Percentiles rank a stretch among this genome's conserved stretches.
These are phyloP conservation scores for Talaromyces piceae DNA, from an alignment of 2,329 filamentous ascomycete species.

Conservation along the genomic window DNA sequence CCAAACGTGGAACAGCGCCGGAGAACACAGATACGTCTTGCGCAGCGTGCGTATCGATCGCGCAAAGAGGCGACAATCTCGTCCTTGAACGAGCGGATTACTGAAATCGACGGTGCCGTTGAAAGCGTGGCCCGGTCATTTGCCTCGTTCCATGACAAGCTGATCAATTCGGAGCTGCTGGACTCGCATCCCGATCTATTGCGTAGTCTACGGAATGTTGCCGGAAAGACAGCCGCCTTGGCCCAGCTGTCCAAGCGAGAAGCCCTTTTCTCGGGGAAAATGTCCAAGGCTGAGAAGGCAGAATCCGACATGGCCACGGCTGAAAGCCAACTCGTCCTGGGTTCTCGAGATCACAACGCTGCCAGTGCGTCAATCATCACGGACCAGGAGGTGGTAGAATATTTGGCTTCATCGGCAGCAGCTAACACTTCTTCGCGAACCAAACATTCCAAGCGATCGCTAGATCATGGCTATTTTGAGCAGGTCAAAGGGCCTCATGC, in stretches of 20 bases:
- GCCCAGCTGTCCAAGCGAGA: slow-evolving; percentile 37
- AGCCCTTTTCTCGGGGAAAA: slow-evolving; percentile 31
- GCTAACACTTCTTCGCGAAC: background rate
- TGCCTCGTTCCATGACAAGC: slow-evolving; percentile 57
- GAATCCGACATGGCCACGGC: background rate
- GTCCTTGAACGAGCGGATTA: slow-evolving; percentile 62
- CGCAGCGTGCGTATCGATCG: slow-evolving; percentile 75
- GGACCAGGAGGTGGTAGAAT: background rate
- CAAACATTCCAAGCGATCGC: background rate
- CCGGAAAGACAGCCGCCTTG: slow-evolving; percentile 52
- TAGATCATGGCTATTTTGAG: background rate
- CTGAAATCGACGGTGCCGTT: slow-evolving; percentile 59
- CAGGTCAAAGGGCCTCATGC: background rate
- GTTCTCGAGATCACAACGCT: background rate
- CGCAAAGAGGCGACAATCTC: slow-evolving; percentile 76
- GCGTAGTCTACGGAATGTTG: slow-evolving; percentile 50
- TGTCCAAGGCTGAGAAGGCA: background rate
- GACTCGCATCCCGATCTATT: slow-evolving; percentile 51
- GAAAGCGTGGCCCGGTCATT: slow-evolving; percentile 69
- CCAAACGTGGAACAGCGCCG: slow-evolving; percentile 53
- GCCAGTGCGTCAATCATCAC: background rate
- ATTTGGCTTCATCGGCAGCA: background rate
- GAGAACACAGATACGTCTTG: slow-evolving; percentile 76
- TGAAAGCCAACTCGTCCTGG: background rate
- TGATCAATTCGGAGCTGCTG: slow-evolving; percentile 51